phyloP scores from a whole-genome alignment of 805 yeast genomes.

The Schizosaccharomyces lindneri region DNA sequence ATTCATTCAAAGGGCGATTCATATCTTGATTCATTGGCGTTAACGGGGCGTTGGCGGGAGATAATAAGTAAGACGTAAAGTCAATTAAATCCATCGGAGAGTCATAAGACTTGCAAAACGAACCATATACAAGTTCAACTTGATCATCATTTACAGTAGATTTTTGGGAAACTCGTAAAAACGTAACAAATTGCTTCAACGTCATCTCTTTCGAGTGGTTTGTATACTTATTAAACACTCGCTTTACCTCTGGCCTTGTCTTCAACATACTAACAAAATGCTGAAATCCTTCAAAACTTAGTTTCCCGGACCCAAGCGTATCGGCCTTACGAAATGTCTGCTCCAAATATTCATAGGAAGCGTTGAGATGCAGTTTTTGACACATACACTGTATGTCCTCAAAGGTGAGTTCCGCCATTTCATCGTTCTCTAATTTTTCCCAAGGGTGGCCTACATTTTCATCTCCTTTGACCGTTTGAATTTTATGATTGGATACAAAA shows the following conservation, averaged over 20 bases:
- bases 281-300: conserved; percentile 54
- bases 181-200: conserved; percentile 6
- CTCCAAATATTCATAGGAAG: conserved; percentile 28
- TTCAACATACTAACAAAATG: conserved; percentile 45
- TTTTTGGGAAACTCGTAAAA: conserved; percentile 22
- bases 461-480: neutral
- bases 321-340: conserved; percentile 32
- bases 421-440: conserved; percentile 5
- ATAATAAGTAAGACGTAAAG: conserved; percentile 19
- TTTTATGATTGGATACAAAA: conserved; percentile 21
- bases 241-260: conserved; percentile 32
- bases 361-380: conserved; percentile 43
- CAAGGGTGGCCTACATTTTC: conserved; percentile 24
- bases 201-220: neutral
- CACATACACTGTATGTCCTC: conserved; percentile 45
- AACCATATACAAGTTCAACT: conserved; percentile 12
- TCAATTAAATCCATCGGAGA: conserved; percentile 4
- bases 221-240: conserved; percentile 20
- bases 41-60: conserved; percentile 10
- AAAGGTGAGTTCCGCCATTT: conserved; percentile 20
- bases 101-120: conserved; percentile 13
- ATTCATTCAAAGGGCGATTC: conserved; percentile 52
- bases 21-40: conserved; percentile 17
- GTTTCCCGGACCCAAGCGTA: conserved; percentile 21
- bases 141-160: conserved; percentile 24